phyloP scores from a whole-genome alignment of 306 rosid species.

The Hippophae gyantsensis region DNA sequence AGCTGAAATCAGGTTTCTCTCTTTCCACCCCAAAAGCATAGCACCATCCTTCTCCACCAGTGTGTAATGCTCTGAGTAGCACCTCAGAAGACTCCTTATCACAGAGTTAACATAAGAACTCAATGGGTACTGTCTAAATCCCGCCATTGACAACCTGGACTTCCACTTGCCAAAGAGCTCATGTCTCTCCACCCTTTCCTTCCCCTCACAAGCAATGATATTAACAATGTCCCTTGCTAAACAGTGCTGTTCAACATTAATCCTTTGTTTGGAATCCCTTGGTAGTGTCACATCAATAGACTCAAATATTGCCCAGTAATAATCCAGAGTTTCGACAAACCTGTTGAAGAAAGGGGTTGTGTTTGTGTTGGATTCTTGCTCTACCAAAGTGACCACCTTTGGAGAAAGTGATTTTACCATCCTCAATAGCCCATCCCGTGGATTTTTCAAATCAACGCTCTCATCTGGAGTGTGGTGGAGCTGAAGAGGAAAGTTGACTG shows the following conservation, averaged over 20 bases:
- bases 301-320: conserved; percentile 86
- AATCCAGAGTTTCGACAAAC: conserved; percentile 66
- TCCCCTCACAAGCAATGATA: conserved; percentile 82
- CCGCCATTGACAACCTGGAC: conserved; percentile 88
- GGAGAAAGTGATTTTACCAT: conserved; percentile 75
- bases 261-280: conserved; percentile 62
- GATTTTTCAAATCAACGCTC: conserved; percentile 76
- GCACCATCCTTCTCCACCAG: conserved; percentile 81
- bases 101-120: conserved; percentile 82
- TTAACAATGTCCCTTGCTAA: conserved; percentile 81
- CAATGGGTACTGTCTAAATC: conserved; percentile 61
- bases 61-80: conserved; percentile 73
- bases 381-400: conserved; percentile 71
- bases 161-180: conserved; percentile 95
- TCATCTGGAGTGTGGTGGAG: conserved; percentile 97
- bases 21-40: conserved; percentile 86
- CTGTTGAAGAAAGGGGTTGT: conserved; percentile 79
- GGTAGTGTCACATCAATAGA: conserved; percentile 71
- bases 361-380: conserved; percentile 95
- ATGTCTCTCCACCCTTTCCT: conserved; percentile 77
- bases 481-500: conserved; percentile 86
- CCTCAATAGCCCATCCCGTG: conserved; percentile 76
- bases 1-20: conserved; percentile 76
- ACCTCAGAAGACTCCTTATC: conserved; percentile 48
- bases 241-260: conserved; percentile 85